Conservation (phyloP, 768 basidiomycete species). For the Kockovaella imperatae region DNA sequence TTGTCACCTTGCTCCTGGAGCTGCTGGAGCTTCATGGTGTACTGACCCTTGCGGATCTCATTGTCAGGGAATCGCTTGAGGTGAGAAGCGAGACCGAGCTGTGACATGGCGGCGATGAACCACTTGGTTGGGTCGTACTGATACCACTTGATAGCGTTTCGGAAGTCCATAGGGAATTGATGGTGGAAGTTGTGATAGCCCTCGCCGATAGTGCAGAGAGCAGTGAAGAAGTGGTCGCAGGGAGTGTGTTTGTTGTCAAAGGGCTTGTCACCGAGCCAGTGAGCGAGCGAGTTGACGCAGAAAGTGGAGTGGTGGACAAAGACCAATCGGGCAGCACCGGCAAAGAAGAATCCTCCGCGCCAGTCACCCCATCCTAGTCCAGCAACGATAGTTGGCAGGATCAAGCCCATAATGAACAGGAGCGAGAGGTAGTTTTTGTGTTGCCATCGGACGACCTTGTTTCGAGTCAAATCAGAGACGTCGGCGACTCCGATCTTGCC, state of each 20-base stretch:
- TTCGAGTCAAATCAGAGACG: slow-evolving; percentile 74
- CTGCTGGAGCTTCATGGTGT: slow-evolving; percentile 89
- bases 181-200: slow-evolving; percentile 99
- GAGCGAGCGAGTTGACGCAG: slow-evolving; percentile 92
- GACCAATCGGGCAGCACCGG: slow-evolving; percentile 64
- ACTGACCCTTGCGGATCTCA: slow-evolving; percentile 81
- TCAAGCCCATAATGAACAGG: slow-evolving; percentile 61
- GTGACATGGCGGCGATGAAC: slow-evolving; percentile 64
- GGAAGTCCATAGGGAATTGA: slow-evolving; percentile 95
- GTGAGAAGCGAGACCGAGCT: slow-evolving; percentile 67
- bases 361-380: slow-evolving; percentile 80
- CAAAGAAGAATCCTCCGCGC: slow-evolving; percentile 76
- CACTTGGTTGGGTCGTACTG: slow-evolving; percentile 90
- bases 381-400: slow-evolving; percentile 68
- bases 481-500: slow-evolving; percentile 84
- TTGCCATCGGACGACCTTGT: slow-evolving; percentile 75
- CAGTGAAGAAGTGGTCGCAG: slow-evolving; percentile 79
- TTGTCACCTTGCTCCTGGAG: slow-evolving; percentile 68
- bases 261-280: slow-evolving; percentile 87
- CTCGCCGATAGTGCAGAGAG: slow-evolving; percentile 84
- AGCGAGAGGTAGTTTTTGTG: slow-evolving; percentile 68
- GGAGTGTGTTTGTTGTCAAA: slow-evolving; percentile 95
- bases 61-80: slow-evolving; percentile 79
- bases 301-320: slow-evolving; percentile 95
- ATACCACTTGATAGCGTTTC: slow-evolving; percentile 91